Evolutionary conservation across 768 basidiomycete genomes (phyloP), one percentile per base, ranked within the genome.

Genomic region (Zangia roseola): DNA sequence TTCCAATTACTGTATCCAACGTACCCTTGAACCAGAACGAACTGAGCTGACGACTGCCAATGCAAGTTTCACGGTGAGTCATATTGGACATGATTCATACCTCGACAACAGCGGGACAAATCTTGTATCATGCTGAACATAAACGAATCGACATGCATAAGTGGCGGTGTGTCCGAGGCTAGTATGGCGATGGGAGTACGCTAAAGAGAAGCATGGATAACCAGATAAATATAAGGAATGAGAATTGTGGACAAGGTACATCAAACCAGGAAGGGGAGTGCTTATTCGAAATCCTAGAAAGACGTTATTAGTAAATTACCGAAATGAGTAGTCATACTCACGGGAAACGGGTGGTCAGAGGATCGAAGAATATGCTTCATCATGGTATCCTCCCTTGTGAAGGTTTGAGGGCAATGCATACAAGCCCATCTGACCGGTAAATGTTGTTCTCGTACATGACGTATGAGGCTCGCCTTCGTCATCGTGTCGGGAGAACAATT

Each of bases 381-480:
- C 25, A 54, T 25, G 0, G 50, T 48, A 0, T 5, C 0, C 2
- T 53, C 47, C 46, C 56, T 55, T 12, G 55, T 43, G 34, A 55
- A 55, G 3, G 28, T 31, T 0, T 9, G 5, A 2, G 0, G 0
- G n/a, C 58, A 60, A 1, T 0, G 0, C 0, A 47, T 50, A 9
- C 59, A 61, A 0, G 46, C 39, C 59, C 60, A 62, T 10, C 6
- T 47, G 2, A 14, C 45, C 0, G 55, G 45, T 12, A 56, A 8
- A 21, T 61, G 59, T 2, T 40, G 48, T 1, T 62, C 60, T 0
- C 9, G 38, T 2, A 42, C 1, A 14, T 61, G 60, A 0, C 60
- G 34, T 10, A 50, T 48, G 5, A 61, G 50, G 24, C 45, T 50
- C 0, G 52, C 6, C 25, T 3, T 52, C 36, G 3, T 39, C 60